Evolutionary conservation across 2,329 filamentous ascomycete genomes (phyloP), one percentile per base, ranked within the genome.

Genomic region (Phaeosphaeriaceae sp.): DNA sequence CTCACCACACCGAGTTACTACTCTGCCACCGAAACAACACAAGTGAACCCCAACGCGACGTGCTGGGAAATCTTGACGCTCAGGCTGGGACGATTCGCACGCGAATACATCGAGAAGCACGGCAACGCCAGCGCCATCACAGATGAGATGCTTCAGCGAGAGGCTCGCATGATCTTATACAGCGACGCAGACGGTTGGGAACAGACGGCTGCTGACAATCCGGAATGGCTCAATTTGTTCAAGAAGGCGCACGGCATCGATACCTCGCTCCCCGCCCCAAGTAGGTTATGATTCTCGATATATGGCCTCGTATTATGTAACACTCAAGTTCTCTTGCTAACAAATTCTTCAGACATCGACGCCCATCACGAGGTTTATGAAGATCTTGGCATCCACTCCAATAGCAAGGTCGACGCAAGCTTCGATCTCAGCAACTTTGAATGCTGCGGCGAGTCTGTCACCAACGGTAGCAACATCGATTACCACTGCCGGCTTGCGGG

Each of bases 21-120:
- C n/a, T 59, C 62, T 9, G 56, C 53, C 1, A 57, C 64, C 1
- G 51, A 54, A 9, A 56, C 56, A 17, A 42, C 54, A 2, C 45
- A 56, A 6, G 21, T 36, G 33, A 64, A 73, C 42, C 62, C 63
- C 2, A 71, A 66, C 36, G 73, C 71, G 1, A 84, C 81, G 1
- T 83, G 81, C 65, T 83, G 82, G 82, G 82, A 83, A 54, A 79
- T 83, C 13, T 68, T 84, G 13, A 83, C 82, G 0, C 72, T 83
- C 1, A 71, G 78, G 10, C 69, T 84, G 5, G 81, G 81, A 33
- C 76, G 72, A 36, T 83, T 77, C 54, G 81, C 80, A 6, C 77
- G 79, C 52, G 72, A 79, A 58, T 65, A 76, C 17, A 73, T 74
- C 3, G 68, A 71, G 24, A 56, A 76, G 40, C 75, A 80, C 44